Conservation (phyloP, 306 rosid species). For the Hylodesmum podocarpum region DNA sequence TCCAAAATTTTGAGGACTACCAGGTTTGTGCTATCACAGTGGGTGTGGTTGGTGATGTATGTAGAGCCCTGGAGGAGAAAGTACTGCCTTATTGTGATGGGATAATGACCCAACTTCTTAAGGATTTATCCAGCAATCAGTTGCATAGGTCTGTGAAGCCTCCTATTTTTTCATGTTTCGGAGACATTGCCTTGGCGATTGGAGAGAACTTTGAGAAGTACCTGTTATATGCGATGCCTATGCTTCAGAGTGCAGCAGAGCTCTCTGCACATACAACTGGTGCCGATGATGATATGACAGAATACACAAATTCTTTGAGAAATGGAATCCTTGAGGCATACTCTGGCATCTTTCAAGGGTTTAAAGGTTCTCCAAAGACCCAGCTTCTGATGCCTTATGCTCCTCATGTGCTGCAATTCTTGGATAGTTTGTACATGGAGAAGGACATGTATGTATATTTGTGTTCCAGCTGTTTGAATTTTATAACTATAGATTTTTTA, state of each 20-base stretch:
- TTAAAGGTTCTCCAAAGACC: slow-evolving; percentile 80
- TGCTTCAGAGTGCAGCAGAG: slow-evolving; percentile 98
- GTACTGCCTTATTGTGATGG: slow-evolving; percentile 86
- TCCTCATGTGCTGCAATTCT: slow-evolving; percentile 78
- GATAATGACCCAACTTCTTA: slow-evolving; percentile 91
- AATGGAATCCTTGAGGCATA: slow-evolving; percentile 93
- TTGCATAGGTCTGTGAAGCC: slow-evolving; percentile 95
- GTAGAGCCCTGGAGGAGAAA: slow-evolving; percentile 91
- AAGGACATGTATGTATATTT: slow-evolving; percentile 78
- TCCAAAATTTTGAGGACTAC: slow-evolving; percentile 93
- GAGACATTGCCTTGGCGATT: slow-evolving; percentile 92
- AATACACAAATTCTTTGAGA: slow-evolving; percentile 90
- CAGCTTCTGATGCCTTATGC: slow-evolving; percentile 91
- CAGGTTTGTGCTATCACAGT: slow-evolving; percentile 96
- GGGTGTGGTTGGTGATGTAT: slow-evolving; percentile 90
- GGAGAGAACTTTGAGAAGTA: slow-evolving; percentile 94
- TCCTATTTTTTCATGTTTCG: slow-evolving; percentile 93
- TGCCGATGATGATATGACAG: slow-evolving; percentile 84
- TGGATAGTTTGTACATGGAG: slow-evolving; percentile 80
- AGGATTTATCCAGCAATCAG: slow-evolving; percentile 89
- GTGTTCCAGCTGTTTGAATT: neutral
- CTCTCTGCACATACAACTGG: slow-evolving; percentile 71
- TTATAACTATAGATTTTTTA: neutral
- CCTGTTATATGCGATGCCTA: slow-evolving; percentile 90
- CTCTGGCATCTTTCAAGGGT: slow-evolving; percentile 94